These are phyloP conservation scores for Darksidea phi DNA, from an alignment of 495 filamentous ascomycete genomes.

Conservation along the genomic window DNA sequence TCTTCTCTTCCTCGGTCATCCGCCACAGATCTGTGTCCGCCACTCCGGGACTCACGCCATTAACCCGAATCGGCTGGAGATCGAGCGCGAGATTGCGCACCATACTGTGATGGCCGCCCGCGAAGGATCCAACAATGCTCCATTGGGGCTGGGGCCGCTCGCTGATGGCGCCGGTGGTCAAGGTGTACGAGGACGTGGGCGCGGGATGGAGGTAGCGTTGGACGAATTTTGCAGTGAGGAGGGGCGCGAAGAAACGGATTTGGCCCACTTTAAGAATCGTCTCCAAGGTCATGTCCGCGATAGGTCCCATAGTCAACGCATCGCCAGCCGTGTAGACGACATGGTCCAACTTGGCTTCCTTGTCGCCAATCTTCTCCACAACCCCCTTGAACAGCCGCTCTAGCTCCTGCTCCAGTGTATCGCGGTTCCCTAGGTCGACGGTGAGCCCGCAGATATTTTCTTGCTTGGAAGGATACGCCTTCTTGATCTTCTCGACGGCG, in stretches of 20 bases:
- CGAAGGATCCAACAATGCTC: constrained; percentile 28
- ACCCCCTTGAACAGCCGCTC: constrained; percentile 36
- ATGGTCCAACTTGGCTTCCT: constrained; percentile 38
- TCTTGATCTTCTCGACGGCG: constrained; percentile 33
- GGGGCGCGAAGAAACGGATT: constrained; percentile 41
- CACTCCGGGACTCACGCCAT: constrained; percentile 40
- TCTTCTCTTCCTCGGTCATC: constrained; percentile 21
- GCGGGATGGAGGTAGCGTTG: constrained; percentile 26
- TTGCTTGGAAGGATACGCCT: constrained; percentile 36
- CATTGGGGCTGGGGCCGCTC: constrained; percentile 35
- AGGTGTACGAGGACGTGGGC: constrained; percentile 31
- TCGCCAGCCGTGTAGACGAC: constrained; percentile 44
- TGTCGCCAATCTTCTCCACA: not conserved
- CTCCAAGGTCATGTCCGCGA: constrained; percentile 20
- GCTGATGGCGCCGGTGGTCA: constrained; percentile 41
- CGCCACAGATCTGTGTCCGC: constrained; percentile 43
- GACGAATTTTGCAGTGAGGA: constrained; percentile 38
- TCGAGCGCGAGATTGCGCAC: constrained; percentile 38
- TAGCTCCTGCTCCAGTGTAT: constrained; percentile 37
- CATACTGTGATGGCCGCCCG: constrained; percentile 39
- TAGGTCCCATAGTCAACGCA: constrained; percentile 27
- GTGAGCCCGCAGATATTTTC: constrained; percentile 30
- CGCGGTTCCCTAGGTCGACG: constrained; percentile 35
- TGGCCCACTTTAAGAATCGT: constrained; percentile 38
- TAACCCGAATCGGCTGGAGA: constrained; percentile 41